Evolutionary conservation across 1,284 basidiomycete genomes (phyloP).

Genomic region (Agroathelia rolfsii): DNA sequence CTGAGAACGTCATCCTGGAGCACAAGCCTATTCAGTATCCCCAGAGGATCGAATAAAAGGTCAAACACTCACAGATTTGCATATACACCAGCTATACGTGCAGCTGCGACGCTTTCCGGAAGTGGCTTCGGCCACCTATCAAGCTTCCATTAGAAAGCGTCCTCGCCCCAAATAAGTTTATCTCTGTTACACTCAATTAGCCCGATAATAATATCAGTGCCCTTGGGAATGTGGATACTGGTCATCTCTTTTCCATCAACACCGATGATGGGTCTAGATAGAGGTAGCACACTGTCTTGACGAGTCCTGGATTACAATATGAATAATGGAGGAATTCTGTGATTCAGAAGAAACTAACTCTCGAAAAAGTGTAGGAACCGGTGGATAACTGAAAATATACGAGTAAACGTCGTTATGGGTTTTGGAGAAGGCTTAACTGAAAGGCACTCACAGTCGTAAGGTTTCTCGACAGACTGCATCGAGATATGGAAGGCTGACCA

Average conservation of each 20-base stretch:
- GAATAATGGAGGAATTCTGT: background rate
- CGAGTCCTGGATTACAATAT: conserved; percentile 14
- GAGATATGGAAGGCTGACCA: conserved; percentile 29
- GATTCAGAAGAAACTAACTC: no score
- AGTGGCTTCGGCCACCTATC: conserved; percentile 23
- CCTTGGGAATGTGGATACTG: conserved; percentile 14
- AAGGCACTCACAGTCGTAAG: conserved; percentile 24
- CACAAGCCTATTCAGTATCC: background rate
- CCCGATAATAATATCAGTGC: conserved; percentile 18
- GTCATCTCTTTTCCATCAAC: conserved; percentile 14
- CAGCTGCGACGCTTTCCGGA: conserved; percentile 15
- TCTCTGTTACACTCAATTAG: conserved; percentile 20
- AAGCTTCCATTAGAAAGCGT: conserved; percentile 26
- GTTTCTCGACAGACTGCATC: conserved; percentile 36
- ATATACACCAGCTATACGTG: conserved; percentile 16
- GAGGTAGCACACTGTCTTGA: conserved; percentile 17
- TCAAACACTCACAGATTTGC: conserved; percentile 14
- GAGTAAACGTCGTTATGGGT: background rate
- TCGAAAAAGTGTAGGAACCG: conserved; percentile 18
- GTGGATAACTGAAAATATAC: conserved; percentile 15
- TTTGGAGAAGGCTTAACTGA: no score
- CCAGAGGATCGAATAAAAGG: background rate
- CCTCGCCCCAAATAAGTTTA: conserved; percentile 23
- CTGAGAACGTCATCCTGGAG: conserved; percentile 24
- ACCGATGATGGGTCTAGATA: conserved; percentile 18